These are phyloP conservation scores for Durotheca rogersii DNA, from an alignment of 495 filamentous ascomycete species.

Conservation along the genomic window DNA sequence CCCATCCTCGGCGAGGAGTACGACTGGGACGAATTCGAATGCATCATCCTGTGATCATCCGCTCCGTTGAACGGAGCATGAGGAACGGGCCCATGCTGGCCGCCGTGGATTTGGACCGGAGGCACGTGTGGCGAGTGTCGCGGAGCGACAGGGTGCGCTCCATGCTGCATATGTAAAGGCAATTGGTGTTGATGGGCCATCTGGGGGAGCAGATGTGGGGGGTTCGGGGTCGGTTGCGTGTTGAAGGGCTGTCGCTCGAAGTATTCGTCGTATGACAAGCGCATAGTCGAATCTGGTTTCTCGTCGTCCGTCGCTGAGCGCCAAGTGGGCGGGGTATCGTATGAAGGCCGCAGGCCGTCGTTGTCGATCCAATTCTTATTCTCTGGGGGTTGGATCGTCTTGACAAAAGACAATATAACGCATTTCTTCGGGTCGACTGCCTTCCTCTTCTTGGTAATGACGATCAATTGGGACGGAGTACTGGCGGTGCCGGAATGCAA, in stretches of 20 bases:
- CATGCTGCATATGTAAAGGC: slow-evolving; percentile 63
- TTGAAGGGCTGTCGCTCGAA: slow-evolving; percentile 65
- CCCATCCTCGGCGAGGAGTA: slow-evolving; percentile 76
- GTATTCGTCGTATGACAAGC: slow-evolving; percentile 66
- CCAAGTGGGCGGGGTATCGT: slow-evolving; percentile 80
- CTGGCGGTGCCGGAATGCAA: slow-evolving; percentile 34
- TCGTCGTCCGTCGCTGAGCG: slow-evolving; percentile 59
- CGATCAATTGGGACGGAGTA: slow-evolving; percentile 43
- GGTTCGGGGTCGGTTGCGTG: slow-evolving; percentile 67
- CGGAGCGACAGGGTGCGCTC: slow-evolving; percentile 44
- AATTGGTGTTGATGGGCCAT: slow-evolving; percentile 78
- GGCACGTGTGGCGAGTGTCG: slow-evolving; percentile 65
- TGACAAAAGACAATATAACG: slow-evolving; percentile 64
- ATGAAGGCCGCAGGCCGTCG: slow-evolving; percentile 74
- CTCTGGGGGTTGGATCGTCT: slow-evolving; percentile 73
- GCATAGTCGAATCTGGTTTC: slow-evolving; percentile 59
- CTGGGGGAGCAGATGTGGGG: slow-evolving; percentile 49
- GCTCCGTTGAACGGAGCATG: slow-evolving; percentile 62
- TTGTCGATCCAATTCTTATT: slow-evolving; percentile 63
- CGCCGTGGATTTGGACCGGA: slow-evolving; percentile 63
- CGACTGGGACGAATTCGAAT: slow-evolving; percentile 73
- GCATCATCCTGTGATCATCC: slow-evolving; percentile 86
- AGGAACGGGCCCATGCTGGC: slow-evolving; percentile 63
- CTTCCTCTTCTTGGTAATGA: slow-evolving; percentile 62
- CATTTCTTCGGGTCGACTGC: slow-evolving; percentile 55